Evolutionary conservation across 129 eudicot genomes (phyloP), one percentile per base, ranked within the genome.

Genomic region (Logfia minima): DNA sequence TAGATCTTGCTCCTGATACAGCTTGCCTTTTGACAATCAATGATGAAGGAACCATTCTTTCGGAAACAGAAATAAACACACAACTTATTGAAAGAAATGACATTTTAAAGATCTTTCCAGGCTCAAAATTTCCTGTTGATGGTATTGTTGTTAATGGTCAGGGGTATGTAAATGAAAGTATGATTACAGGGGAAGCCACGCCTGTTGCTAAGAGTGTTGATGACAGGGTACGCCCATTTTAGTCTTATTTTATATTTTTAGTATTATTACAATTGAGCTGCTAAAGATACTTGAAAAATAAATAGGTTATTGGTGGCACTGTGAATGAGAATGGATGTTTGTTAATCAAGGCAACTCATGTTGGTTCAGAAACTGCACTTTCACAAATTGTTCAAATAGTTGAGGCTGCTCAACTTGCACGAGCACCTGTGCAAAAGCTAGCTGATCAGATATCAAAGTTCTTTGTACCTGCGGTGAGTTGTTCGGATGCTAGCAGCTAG

Each of bases 391-490:
- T 95, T 77, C 94, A 92, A 75, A 83, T 95, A 68, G 99, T 95
- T 17, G 99, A 95, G 86, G 94, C 97, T 67, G 97, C 99, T 71
- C 99, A 95, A 87, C 93, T 95, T 52, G 92, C 99, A 18, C 86
- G 92, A 79, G 99, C 99, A n/a, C 99, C 99, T 19, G 97, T 95
- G 10, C 99, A 95, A 82, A 89, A 89, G 78, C 82, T 92, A 81
- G 99, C 99, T 76, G 99, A 95, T 68, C 87, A 78, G 83, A 88
- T 95, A 18, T 92, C 99, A 11, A 89, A 80, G 81, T 77, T 84
- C 70, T 95, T 95, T 71, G 99, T 95, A 37, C 99, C 99, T 13
- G 67, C 87, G 9, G 99, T 95, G 75, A 88, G 96, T 86, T 77
- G 4, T 76, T 77, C 28, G 29, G 76, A 58, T 48, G 35, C 14